A percentile compares a stretch with the other conserved stretches of the same genome.
phyloP scores from a whole-genome alignment of 1,139 yeast genomes.

The Taphrina deformans region DNA sequence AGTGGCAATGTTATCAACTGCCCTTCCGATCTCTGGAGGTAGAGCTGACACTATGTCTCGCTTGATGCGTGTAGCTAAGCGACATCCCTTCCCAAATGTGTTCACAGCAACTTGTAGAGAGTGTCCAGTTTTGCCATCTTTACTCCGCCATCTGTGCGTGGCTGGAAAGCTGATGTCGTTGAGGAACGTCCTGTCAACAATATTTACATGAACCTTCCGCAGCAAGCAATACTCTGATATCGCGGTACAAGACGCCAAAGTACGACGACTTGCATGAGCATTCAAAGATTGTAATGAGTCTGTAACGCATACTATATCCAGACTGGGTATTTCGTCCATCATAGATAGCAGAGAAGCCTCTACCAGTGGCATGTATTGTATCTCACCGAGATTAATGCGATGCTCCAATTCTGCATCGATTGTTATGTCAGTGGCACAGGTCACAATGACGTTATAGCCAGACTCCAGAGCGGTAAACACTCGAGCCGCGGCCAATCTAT shows the following conservation, averaged over 20 bases:
- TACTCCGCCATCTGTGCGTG: slow-evolving; percentile 47
- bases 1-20: slow-evolving; percentile 39
- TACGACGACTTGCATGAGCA: not conserved
- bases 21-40: slow-evolving; percentile 65
- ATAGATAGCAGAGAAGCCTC: not conserved
- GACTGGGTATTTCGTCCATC: not conserved
- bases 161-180: slow-evolving; percentile 79
- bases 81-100: slow-evolving; percentile 88
- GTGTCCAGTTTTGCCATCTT: slow-evolving; percentile 54
- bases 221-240: slow-evolving; percentile 7
- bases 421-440: not conserved
- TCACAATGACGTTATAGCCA: slow-evolving; percentile 1
- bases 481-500: slow-evolving; percentile 24
- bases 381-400: slow-evolving; percentile 9
- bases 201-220: slow-evolving; percentile 72
- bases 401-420: slow-evolving; percentile 17
- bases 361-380: not conserved
- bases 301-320: slow-evolving; percentile 26
- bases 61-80: slow-evolving; percentile 74
- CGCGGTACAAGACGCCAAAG: not conserved
- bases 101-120: slow-evolving; percentile 80
- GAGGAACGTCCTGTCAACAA: slow-evolving; percentile 67
- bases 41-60: slow-evolving; percentile 67
- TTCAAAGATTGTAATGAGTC: not conserved
- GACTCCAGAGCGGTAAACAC: slow-evolving; percentile 19